A percentile compares a stretch with the other conserved stretches of the same genome.
Conservation (phyloP, 75 land plant genomes). For the Larix kaempferi region DNA sequence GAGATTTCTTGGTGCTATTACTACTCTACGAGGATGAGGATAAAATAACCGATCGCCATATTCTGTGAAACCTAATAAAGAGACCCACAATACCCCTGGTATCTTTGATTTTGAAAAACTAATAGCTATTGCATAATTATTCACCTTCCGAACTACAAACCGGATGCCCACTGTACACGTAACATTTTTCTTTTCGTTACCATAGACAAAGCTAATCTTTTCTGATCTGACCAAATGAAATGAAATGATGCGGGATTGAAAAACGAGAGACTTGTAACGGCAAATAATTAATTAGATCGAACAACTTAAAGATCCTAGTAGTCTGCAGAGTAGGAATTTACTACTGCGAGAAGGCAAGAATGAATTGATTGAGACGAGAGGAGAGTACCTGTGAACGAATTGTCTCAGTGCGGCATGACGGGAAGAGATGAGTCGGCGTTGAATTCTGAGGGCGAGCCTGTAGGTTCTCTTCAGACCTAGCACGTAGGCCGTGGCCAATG, state of each 20-base stretch:
- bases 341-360: not conserved
- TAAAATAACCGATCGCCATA: too few relatives aligned
- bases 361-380: not conserved
- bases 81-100: too few relatives aligned
- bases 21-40: too few relatives aligned
- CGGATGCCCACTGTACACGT: too few relatives aligned
- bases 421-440: conserved; percentile 69
- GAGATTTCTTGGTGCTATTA: too few relatives aligned
- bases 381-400: conserved; percentile 55
- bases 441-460: conserved; percentile 66
- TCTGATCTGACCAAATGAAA: not conserved
- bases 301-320: not conserved
- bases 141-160: too few relatives aligned
- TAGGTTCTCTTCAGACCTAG: conserved; percentile 79
- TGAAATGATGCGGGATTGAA: not conserved
- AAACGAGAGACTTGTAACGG: too few relatives aligned
- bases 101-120: too few relatives aligned
- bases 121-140: too few relatives aligned
- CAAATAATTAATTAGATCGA: too few relatives aligned
- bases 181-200: too few relatives aligned
- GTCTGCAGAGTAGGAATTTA: not conserved
- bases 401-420: conserved; percentile 48
- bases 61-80: too few relatives aligned
- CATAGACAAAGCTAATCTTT: not conserved
- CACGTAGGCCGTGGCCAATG: conserved; percentile 87